These are phyloP conservation scores for Elongisporangium undulatum DNA, from an alignment of 352 stramenopile genomes.

Conservation along the genomic window DNA sequence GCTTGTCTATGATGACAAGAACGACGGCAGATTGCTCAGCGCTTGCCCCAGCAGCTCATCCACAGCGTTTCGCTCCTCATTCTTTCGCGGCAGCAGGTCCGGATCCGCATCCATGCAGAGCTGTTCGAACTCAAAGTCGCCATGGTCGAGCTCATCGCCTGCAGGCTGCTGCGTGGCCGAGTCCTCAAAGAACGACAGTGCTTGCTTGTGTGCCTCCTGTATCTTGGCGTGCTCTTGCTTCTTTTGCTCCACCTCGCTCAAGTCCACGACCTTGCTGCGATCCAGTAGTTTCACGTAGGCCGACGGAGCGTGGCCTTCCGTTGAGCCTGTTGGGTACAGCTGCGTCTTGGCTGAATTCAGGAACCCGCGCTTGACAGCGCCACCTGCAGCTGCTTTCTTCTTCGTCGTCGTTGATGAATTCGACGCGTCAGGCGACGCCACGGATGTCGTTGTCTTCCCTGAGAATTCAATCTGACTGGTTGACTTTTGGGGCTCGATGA, in stretches of 20 bases:
- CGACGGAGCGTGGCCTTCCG: slow-evolving; percentile 54
- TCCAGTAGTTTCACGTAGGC: slow-evolving; percentile 77
- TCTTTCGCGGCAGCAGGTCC: slow-evolving; percentile 35
- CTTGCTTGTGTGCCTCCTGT: slow-evolving; percentile 19
- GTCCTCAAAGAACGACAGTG: slow-evolving; percentile 18
- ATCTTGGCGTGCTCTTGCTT: slow-evolving; percentile 14
- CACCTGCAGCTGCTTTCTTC: slow-evolving; percentile 8
- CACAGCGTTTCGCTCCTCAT: slow-evolving; percentile 7
- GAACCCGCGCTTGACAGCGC: slow-evolving; percentile 72
- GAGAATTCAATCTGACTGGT: slow-evolving; percentile 2
- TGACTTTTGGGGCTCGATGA: slow-evolving; percentile 16
- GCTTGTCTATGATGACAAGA: slow-evolving; percentile 28
- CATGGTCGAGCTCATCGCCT: slow-evolving; percentile 39
- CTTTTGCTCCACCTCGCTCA: slow-evolving; percentile 42
- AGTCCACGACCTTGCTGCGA: slow-evolving; percentile 77
- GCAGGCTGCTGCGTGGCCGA: not conserved
- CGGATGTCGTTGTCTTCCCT: not conserved
- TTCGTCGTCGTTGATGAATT: slow-evolving; percentile 4
- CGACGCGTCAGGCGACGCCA: not conserved
- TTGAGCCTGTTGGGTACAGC: slow-evolving; percentile 74
- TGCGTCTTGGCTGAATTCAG: slow-evolving; percentile 51
- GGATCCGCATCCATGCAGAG: slow-evolving; percentile 76
- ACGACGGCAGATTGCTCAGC: slow-evolving; percentile 46
- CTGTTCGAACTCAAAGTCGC: slow-evolving; percentile 75
- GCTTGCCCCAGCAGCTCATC: slow-evolving; percentile 41